Evolutionary conservation across 768 basidiomycete genomes (phyloP).

Genomic region (Candolleomyces efflorescens): DNA sequence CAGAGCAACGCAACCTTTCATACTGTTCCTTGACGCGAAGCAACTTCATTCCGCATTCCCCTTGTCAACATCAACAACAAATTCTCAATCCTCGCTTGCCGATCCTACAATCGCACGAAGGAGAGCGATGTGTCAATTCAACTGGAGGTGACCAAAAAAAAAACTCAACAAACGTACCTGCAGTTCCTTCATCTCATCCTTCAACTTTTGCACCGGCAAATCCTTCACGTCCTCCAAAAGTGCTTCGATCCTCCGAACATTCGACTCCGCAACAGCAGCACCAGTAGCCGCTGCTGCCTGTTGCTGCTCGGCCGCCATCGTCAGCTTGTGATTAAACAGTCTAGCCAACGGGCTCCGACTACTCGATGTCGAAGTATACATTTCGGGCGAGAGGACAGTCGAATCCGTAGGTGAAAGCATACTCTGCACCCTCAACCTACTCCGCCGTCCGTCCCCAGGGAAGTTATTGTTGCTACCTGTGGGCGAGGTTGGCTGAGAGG

Average conservation of each 20-base stretch:
- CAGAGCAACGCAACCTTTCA: too few relatives aligned
- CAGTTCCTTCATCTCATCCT: constrained; percentile 80
- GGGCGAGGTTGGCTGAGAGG: constrained; percentile 12
- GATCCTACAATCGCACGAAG: constrained; percentile 58
- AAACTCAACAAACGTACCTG: constrained; percentile 47
- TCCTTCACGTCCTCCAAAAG: constrained; percentile 60
- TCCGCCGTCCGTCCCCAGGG: constrained; percentile 15
- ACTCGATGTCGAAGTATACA: constrained; percentile 12
- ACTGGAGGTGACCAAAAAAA: constrained; percentile 2
- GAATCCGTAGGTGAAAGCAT: constrained; percentile 13
- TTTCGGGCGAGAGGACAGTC: constrained; percentile 11
- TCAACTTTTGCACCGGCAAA: constrained; percentile 61
- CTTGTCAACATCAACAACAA: constrained; percentile 65
- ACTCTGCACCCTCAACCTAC: constrained; percentile 8
- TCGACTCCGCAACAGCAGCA: constrained; percentile 31
- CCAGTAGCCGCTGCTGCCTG: neutral
- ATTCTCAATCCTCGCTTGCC: constrained; percentile 75
- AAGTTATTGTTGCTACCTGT: constrained; percentile 12
- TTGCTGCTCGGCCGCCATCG: neutral
- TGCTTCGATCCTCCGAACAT: constrained; percentile 51
- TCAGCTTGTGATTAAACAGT: constrained; percentile 29
- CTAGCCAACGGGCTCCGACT: constrained; percentile 46
- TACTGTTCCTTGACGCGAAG: constrained; percentile 12
- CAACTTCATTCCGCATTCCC: constrained; percentile 52
- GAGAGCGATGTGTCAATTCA: neutral